Evolutionary conservation across 345 rosid genomes (phyloP), one percentile per base, ranked within the genome.

Genomic region (Eucalyptus victrix): DNA sequence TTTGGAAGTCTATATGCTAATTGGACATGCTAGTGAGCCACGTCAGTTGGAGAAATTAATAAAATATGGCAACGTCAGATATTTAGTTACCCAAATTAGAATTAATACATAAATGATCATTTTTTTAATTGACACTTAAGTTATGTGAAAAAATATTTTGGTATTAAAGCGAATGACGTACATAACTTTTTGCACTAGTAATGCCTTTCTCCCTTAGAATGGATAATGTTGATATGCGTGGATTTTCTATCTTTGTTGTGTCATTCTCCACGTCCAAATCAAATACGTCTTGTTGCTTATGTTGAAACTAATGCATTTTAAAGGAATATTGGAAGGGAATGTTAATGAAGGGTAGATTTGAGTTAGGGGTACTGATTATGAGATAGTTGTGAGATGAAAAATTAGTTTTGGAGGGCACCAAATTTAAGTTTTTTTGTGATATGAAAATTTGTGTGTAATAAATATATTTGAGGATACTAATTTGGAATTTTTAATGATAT

Each of bases 151-250:
- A 53, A 53, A 53, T 3, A 53, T 53, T 53, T 53, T 53, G 58
- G 1, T 53, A 53, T 8, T 53, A 53, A 53, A 53, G 2, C 4
- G 11, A 53, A 2, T 21, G 26, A 1, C 2, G 0, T 53, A 4
- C 5, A 8, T 1, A 3, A 53, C 2, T 53, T 53, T 53, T 21
- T 0, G 1, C 11, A 21, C 11, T 53, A 53, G 5, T 21, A 53
- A 1, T 53, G 11, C 11, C 5, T 53, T 53, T 60, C 32, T 60
- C 32, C 67, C 14, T 12, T 60, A 60, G 42, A 16, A 72, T 72
- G 81, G 24, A 72, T 18, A 72, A 1, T 72, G 44, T 72, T 26
- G 3, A 2, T 6, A 72, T 19, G 21, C 2, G 2, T 76, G 47
- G 47, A 40, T 76, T 76, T 40, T 21, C 28, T 13, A 40, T 37